These are phyloP conservation scores for Cladophialophora yegresii DNA, from an alignment of 2,329 filamentous ascomycete genomes.

Conservation along the genomic window DNA sequence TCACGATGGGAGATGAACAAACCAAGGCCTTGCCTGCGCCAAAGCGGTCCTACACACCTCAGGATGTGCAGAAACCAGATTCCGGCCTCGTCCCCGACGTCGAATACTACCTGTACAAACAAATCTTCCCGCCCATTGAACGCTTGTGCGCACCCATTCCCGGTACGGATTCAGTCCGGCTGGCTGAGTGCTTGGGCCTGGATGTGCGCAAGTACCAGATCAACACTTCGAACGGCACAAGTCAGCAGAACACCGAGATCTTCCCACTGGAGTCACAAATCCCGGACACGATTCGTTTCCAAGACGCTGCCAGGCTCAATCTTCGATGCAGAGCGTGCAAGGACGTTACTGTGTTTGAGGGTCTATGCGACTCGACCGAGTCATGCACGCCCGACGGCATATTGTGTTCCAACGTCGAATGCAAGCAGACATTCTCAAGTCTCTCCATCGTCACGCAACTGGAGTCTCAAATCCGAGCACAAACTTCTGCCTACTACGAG, in stretches of 20 bases:
- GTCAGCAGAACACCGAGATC: slow-evolving; percentile 67
- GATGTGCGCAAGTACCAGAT: slow-evolving; percentile 85
- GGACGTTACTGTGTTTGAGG: slow-evolving; percentile 70
- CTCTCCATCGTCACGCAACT: slow-evolving; percentile 82
- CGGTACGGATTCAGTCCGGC: slow-evolving; percentile 83
- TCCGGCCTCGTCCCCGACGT: slow-evolving; percentile 79
- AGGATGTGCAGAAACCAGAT: slow-evolving; percentile 78
- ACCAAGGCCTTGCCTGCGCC: slow-evolving; percentile 66
- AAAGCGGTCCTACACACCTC: slow-evolving; percentile 84
- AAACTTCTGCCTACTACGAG: slow-evolving; percentile 85
- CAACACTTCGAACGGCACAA: slow-evolving; percentile 57
- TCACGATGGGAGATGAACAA: slow-evolving; percentile 68
- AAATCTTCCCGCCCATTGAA: slow-evolving; percentile 96
- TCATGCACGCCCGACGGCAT: slow-evolving; percentile 73
- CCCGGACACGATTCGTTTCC: slow-evolving; percentile 85
- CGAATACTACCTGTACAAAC: slow-evolving; percentile 98
- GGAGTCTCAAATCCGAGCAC: slow-evolving; percentile 76
- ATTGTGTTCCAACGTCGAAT: slow-evolving; percentile 65
- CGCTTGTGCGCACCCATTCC: slow-evolving; percentile 94
- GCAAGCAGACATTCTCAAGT: slow-evolving; percentile 65
- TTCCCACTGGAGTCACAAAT: slow-evolving; percentile 93
- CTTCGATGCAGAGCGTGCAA: slow-evolving; percentile 84
- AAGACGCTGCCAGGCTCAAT: slow-evolving; percentile 72
- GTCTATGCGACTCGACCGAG: slow-evolving; percentile 62
- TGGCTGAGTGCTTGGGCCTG: slow-evolving; percentile 91